phyloP scores from a whole-genome alignment of 2,329 filamentous ascomycete species.

The Epichloe coenophiala region DNA sequence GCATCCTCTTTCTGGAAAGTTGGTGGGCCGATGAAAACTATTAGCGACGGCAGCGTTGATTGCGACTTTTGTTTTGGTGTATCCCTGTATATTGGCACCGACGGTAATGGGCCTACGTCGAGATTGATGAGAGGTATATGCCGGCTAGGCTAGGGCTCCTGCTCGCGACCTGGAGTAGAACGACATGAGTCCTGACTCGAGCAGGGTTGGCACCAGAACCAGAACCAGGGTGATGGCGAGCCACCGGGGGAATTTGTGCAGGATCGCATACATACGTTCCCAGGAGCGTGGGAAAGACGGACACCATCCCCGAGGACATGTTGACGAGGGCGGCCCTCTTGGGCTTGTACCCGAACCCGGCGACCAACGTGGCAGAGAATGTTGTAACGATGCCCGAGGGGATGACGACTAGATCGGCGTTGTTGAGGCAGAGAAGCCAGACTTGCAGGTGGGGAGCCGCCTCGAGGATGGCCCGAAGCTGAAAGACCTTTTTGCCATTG shows the following conservation, averaged over 20 bases:
- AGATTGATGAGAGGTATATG: conserved; percentile 20
- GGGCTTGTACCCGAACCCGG: conserved; percentile 21
- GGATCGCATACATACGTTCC: conserved; percentile 11
- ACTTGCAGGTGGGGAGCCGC: conserved; percentile 26
- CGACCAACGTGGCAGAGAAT: conserved; percentile 14
- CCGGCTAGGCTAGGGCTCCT: conserved; percentile 18
- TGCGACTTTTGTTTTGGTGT: conserved; percentile 30
- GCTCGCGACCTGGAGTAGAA: conserved; percentile 11
- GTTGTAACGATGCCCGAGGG: too few species aligned
- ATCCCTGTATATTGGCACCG: conserved; percentile 30
- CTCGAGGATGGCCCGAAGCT: conserved; percentile 25
- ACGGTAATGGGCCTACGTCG: conserved; percentile 28
- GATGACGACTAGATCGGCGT: conserved; percentile 10
- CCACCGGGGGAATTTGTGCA: conserved; percentile 16
- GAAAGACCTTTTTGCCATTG: conserved; percentile 28
- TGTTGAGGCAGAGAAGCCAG: conserved; percentile 22
- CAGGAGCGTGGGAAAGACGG: conserved; percentile 10
- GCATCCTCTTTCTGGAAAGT: conserved; percentile 25
- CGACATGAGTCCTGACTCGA: conserved; percentile 15
- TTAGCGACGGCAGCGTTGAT: conserved; percentile 28
- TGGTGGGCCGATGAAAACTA: conserved; percentile 22
- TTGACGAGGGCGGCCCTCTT: conserved; percentile 34
- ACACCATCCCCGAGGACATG: conserved; percentile 13
- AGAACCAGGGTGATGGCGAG: conserved; percentile 13
- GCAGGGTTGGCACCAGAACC: conserved; percentile 9